phyloP scores from a whole-genome alignment of 176 grass and related monocot species.

The Elaeis guineensis region DNA sequence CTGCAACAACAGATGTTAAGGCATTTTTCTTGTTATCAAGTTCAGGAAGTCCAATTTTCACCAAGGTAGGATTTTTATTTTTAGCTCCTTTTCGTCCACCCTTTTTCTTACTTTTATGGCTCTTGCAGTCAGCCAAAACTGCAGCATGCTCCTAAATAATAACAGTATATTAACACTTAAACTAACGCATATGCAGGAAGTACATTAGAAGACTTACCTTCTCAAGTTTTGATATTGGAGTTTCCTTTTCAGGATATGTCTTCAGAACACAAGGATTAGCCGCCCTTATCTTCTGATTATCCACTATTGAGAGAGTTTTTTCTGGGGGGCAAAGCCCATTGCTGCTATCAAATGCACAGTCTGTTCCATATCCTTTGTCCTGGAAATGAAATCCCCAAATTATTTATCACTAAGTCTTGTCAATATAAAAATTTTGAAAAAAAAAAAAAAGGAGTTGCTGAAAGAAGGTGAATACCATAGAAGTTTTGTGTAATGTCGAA shows the following conservation, averaged over 20 bases:
- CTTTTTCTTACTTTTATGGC: slow-evolving; percentile 58
- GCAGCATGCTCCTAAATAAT: slow-evolving; percentile 32
- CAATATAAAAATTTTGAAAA: slow-evolving; percentile 5
- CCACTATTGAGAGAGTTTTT: not conserved
- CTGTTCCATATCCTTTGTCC: slow-evolving; percentile 29
- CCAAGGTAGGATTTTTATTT: slow-evolving; percentile 37
- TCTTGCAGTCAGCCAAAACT: slow-evolving; percentile 36
- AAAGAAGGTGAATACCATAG: slow-evolving; percentile 12
- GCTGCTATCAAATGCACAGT: slow-evolving; percentile 24
- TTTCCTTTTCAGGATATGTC: slow-evolving; percentile 4
- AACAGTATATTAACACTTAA: too few relatives aligned
- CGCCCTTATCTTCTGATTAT: not conserved
- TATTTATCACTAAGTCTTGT: slow-evolving; percentile 7
- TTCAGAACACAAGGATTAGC: not conserved
- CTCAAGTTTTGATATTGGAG: not conserved
- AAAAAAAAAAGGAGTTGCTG: slow-evolving; percentile 6
- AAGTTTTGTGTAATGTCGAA: not conserved
- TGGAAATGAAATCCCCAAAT: slow-evolving; percentile 27
- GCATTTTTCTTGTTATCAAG: slow-evolving; percentile 31
- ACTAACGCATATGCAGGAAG: too few relatives aligned
- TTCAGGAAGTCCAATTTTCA: slow-evolving; percentile 32
- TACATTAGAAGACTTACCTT: too few relatives aligned
- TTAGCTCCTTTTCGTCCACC: slow-evolving; percentile 67
- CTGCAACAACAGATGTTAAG: slow-evolving; percentile 24
- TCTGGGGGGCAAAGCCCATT: slow-evolving; percentile 9